Evolutionary conservation across 805 yeast species (phyloP), one percentile per base, ranked within the genome.

Genomic region (Kuraishia ogatae): DNA sequence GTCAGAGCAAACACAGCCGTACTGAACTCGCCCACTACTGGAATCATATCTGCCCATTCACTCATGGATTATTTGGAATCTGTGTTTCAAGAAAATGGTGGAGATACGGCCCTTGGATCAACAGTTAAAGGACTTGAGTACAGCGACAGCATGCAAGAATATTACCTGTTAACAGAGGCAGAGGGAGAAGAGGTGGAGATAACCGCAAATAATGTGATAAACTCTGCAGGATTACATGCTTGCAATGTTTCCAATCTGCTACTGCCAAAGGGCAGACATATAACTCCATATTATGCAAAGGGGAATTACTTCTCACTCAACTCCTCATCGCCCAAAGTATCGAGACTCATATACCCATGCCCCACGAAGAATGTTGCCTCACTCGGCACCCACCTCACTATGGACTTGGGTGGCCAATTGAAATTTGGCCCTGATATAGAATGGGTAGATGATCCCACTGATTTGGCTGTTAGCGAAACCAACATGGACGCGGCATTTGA

Each of bases 371-470:
- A 81, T 53, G 79, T 83, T 0, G 77, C 87, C n/a, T 87, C 96
- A 0, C 72, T 92, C 55, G 97, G 97, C 0, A 88, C 94, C 0
- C 97, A 91, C 71, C 70, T 92, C 58, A 91, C 97, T 0, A 71
- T 92, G 29, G 96, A 89, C 62, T 69, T 91, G 54, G 91, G 87
- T 2, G 94, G 96, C 0, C 85, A 84, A 60, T 70, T 91, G 26
- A 78, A 81, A 59, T 91, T 91, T 66, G 97, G 97, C 0, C 97
- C 97, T 0, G 97, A 92, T 65, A 68, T 89, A 48, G 94, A 90
- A 66, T 90, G 96, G 89, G 81, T 87, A 1, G 79, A 77, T 4
- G 51, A 71, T 60, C 72, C 74, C 13, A 58, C 58, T 5, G 82
- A 83, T 62, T 79, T 81, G 57, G 63, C 70, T 5, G 85, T 84